Base-by-base conservation (phyloP, 139 green algal species). In the Spirogloea muscicola region DNA sequence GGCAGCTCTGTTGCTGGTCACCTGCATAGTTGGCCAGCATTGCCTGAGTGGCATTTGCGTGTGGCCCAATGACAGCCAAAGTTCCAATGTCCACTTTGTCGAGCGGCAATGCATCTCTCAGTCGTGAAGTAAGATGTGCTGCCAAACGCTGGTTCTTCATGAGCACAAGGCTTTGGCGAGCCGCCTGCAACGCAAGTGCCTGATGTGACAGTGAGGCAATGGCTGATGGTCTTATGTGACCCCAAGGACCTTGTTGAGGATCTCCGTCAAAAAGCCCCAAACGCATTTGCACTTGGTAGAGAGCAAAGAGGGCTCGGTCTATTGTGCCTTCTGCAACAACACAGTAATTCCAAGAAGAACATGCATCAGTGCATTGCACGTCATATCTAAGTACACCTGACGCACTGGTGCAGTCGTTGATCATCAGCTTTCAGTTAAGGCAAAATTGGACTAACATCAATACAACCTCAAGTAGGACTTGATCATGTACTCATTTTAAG, bases 201-300 rank as follows among this genome's bases (percentile, higher is more conserved):
- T 34, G 34, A 51, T 80, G 62, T 21, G 3, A 40, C 3, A 34
- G 21, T 7, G 4, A 33, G 13, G 3, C 71, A 3, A 79, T 58
- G 48, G 18, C 44, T 2, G 25, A n/a, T 39, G 49, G 3, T 3
- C 34, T 38, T 18, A 79, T 6, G 29, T 36, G 34, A 3, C 43
- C 42, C 25, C 39, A 79, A 3, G 13, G 9, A 3, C 49, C 6
- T 38, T 68, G 57, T 38, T 72, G 25, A 7, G 57, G 27, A 10
- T 49, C 31, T 31, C 37, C 57, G 34, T 79, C 71, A 25, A 79
- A 71, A 10, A 71, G 49, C 29, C 71, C 71, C 3, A 79, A 40
- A 2, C 29, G 6, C 46, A 79, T 74, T 4, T 31, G 61, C 57
- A 71, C 37, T 21, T 4, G 10, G 31, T 73, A 25, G 5, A 61